Evolutionary conservation across 345 rosid species (phyloP), one percentile per base, ranked within the genome.

Genomic region (Turnera subulata): DNA sequence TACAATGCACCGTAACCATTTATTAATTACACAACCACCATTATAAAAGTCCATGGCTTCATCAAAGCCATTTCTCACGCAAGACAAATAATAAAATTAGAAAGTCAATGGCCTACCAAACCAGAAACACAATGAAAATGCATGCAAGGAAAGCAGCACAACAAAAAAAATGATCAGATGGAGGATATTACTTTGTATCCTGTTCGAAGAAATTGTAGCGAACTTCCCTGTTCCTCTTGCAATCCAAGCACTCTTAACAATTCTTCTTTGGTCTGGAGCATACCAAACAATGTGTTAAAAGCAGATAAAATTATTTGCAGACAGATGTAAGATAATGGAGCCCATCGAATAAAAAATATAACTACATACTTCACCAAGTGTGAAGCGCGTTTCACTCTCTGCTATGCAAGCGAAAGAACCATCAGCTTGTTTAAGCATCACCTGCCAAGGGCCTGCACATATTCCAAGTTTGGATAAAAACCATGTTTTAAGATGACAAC

Each of bases 371-470:
- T 92, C 98, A 35, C 89, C 86, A 18, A 92, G 80, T 0, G 98
- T 92, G 75, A 92, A 92, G 53, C 96, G 95, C 10, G 84, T 73
- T 56, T 64, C 78, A 46, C 95, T 92, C 75, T 92, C 98, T 26
- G 96, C 98, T 45, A 83, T 68, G 58, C 95, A 92, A 1, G 86
- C 95, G 74, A 45, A 92, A 59, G 96, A 92, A 62, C 89, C 80
- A 78, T 92, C 91, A 64, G 87, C 46, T 69, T 89, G 96, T 73
- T 92, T 89, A 74, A 92, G 93, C 98, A 92, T 89, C 75, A 89
- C 98, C 73, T 92, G 98, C 98, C 98, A 92, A 62, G 98, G 96
- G 61, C 96, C 96, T 89, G 84, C 64, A 78, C 53, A 55, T 63
- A 47, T 53, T 26, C 23, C 49, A 35, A 17, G 24, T 17, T 32